These are phyloP conservation scores for Paecilomyces sp. DNA, from an alignment of 2,329 filamentous ascomycete genomes.

Conservation along the genomic window DNA sequence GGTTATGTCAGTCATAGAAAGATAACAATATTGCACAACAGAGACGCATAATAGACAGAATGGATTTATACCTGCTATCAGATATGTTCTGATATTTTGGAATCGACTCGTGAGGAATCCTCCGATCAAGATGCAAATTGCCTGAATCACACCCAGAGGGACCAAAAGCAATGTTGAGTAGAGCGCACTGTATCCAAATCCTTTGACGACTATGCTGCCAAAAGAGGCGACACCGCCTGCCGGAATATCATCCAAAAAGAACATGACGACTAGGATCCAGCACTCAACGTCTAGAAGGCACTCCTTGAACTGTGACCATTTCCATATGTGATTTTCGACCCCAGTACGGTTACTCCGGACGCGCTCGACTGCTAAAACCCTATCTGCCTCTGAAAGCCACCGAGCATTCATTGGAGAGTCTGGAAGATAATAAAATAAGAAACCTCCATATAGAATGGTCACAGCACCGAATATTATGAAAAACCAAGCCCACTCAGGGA, in stretches of 20 bases:
- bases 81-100: background rate
- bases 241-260: background rate
- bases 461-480: background rate
- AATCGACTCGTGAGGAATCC: background rate
- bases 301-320: slow-evolving; percentile 38
- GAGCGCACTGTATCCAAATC: slow-evolving; percentile 7
- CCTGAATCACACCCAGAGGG: background rate
- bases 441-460: slow-evolving; percentile 3
- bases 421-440: slow-evolving; percentile 26
- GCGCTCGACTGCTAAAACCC: slow-evolving; percentile 25
- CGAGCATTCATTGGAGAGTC: slow-evolving; percentile 26
- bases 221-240: slow-evolving; percentile 10
- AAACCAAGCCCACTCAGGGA: slow-evolving; percentile 12
- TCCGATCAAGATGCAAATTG: background rate
- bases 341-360: slow-evolving; percentile 35
- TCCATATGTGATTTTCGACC: slow-evolving; percentile 42
- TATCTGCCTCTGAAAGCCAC: slow-evolving; percentile 23
- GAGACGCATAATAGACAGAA: background rate
- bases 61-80: background rate
- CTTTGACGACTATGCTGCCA: slow-evolving; percentile 9
- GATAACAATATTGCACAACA: background rate
- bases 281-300: slow-evolving; percentile 35
- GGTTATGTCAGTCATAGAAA: background rate
- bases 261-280: slow-evolving; percentile 15
- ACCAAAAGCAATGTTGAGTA: background rate